A percentile compares a stretch with the other conserved stretches of the same genome.
Evolutionary conservation across 441 rosid species (phyloP).

Genomic region (Erysimum cheiri): DNA sequence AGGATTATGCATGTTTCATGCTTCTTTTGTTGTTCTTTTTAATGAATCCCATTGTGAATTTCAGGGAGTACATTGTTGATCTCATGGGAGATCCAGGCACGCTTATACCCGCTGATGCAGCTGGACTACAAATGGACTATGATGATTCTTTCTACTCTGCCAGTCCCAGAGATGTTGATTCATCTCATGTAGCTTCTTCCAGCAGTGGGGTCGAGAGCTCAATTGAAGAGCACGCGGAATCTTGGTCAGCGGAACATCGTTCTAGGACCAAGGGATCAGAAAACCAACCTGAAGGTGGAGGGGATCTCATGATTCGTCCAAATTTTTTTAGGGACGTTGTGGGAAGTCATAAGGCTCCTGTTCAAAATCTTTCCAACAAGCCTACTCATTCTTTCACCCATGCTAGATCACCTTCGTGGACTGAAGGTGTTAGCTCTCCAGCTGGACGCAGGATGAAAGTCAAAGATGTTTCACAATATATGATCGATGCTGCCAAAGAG

Average conservation of each 20-base stretch:
- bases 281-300: conserved; percentile 49
- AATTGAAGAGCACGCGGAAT: conserved; percentile 61
- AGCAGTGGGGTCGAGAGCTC: conserved; percentile 73
- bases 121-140: conserved; percentile 68
- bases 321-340: conserved; percentile 46
- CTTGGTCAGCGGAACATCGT: conserved; percentile 45
- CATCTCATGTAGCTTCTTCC: conserved; percentile 69
- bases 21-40: conserved; percentile 22
- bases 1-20: conserved; percentile 19
- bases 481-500: conserved; percentile 98
- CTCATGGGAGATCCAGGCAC: conserved; percentile 98
- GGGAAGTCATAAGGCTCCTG: conserved; percentile 43
- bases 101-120: conserved; percentile 90
- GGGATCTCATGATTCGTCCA: conserved; percentile 45
- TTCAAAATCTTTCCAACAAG: conserved; percentile 54
- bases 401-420: conserved; percentile 96
- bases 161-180: conserved; percentile 71
- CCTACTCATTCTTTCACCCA: conserved; percentile 62
- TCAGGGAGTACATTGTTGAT: conserved; percentile 98
- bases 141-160: conserved; percentile 66
- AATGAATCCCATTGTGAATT: conserved; percentile 41
- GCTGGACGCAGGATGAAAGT: conserved; percentile 91
- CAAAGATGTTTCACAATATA: conserved; percentile 93
- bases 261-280: conserved; percentile 53
- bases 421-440: conserved; percentile 97